Evolutionary conservation across 208 protist genomes (phyloP), one percentile per base, ranked within the genome.

Genomic region (Crithidia brevicula): DNA sequence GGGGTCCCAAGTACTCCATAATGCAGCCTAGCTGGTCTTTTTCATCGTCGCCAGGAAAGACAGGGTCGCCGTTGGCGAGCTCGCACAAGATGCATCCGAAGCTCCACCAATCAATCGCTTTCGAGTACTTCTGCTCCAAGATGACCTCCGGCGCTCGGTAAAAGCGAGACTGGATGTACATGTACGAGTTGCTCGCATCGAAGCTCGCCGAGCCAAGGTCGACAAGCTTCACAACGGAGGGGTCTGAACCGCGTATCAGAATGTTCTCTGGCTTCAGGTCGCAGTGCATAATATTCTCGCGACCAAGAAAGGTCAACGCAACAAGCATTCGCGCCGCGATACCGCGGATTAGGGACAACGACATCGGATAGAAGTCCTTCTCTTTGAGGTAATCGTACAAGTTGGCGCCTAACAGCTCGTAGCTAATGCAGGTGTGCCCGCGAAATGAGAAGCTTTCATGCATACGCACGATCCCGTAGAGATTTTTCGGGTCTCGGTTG

Each of bases 241-340:
- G 87, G 50, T 86, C 86, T 16, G 82, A 57, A 18, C 81, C 63
- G 59, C 81, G 78, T 20, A 98, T 71, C 8, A 99, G 77, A 43
- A 99, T 90, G 74, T 99, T 99, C 79, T 99, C 98, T 6, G 97
- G 98, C 78, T 99, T 99, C 45, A 98, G 59, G 67, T 99, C 98
- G 56, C 93, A 95, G 75, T 99, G 98, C 52, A 98, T 94, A 60
- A 99, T 94, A 49, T 86, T 83, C 59, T 96, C 82, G 23, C 74
- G 77, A 50, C 74, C 86, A 33, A 97, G 45, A 62, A 92, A 97
- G 2, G 85, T 82, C 53, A 97, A 67, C 4, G 93, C 81, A 1
- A 92, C 77, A 4, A 95, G 65, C 47, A 96, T 54, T 34, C 82
- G 78, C 15, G 85, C 83, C 4, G 79, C 87, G 63, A 97, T 84